These are phyloP conservation scores for Pyrenochaeta sp. DNA, from an alignment of 2,329 filamentous ascomycete species.

Conservation along the genomic window DNA sequence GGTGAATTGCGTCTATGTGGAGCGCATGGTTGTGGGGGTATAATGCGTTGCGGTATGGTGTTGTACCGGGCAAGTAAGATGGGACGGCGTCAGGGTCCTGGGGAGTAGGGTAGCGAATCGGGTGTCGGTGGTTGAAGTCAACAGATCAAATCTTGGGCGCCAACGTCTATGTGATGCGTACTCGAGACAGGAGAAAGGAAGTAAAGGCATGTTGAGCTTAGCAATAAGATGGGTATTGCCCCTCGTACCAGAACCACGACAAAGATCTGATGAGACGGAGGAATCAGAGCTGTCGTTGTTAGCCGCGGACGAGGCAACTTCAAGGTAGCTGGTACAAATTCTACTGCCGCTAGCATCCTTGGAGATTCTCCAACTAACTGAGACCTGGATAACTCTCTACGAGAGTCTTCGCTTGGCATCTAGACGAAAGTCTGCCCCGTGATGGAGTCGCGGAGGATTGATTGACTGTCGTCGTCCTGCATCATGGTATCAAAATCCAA, in stretches of 20 bases:
- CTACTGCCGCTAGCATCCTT: too few relatives aligned
- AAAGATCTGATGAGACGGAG: too few relatives aligned
- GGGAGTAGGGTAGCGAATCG: constrained; percentile 12
- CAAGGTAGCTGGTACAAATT: too few relatives aligned
- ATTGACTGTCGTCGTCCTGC: neutral
- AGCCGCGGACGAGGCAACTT: too few relatives aligned
- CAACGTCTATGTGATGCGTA: constrained; percentile 10
- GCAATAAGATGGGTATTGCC: too few relatives aligned
- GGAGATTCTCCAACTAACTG: too few relatives aligned
- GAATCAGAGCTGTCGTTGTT: too few relatives aligned
- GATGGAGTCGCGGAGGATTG: neutral
- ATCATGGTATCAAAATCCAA: neutral
- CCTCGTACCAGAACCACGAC: too few relatives aligned
- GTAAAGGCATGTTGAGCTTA: too few relatives aligned
- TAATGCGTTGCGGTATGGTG: neutral
- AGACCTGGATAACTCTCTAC: too few relatives aligned
- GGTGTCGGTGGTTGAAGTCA: constrained; percentile 3
- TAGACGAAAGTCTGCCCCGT: too few relatives aligned
- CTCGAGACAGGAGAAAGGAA: constrained; percentile 7
- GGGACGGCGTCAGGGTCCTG: neutral
- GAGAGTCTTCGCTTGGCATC: too few relatives aligned
- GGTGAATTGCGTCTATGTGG: neutral
- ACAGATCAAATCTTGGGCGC: neutral
- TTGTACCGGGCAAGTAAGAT: neutral
- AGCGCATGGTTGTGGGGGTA: neutral